Conservation (phyloP, 2,329 filamentous ascomycete genomes). For the Xylaria digitata region DNA sequence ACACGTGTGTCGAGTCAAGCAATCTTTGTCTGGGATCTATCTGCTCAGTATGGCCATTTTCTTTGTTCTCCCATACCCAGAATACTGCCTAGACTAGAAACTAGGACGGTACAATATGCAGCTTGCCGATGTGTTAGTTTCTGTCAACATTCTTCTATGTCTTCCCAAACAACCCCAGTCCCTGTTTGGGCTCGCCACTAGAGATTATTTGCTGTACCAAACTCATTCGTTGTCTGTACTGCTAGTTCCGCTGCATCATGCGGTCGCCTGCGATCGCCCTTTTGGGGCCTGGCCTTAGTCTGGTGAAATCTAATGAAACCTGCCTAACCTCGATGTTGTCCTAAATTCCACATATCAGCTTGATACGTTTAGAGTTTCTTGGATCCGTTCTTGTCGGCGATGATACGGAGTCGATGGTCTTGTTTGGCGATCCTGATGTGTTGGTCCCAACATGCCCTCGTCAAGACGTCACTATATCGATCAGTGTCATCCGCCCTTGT, state of each 20-base stretch:
- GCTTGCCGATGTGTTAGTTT: constrained; percentile 56
- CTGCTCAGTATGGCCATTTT: constrained; percentile 51
- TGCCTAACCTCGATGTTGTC: constrained; percentile 52
- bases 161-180: constrained; percentile 55
- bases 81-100: constrained; percentile 51
- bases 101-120: constrained; percentile 61
- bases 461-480: constrained; percentile 40
- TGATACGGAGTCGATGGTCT: constrained; percentile 47
- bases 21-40: constrained; percentile 54
- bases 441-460: constrained; percentile 43
- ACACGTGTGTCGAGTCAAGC: constrained; percentile 69
- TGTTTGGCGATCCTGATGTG: constrained; percentile 41
- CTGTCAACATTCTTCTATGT: constrained; percentile 54
- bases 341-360: constrained; percentile 44
- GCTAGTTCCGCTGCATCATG: constrained; percentile 54
- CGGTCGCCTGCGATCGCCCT: constrained; percentile 55
- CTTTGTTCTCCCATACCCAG: constrained; percentile 61
- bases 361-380: constrained; percentile 45
- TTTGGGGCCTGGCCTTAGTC: constrained; percentile 51
- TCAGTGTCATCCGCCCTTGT: constrained; percentile 35
- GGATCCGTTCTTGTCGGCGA: constrained; percentile 44
- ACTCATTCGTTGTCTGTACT: constrained; percentile 54
- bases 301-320: constrained; percentile 56
- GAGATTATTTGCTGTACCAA: constrained; percentile 57
- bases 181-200: constrained; percentile 55